Evolutionary conservation across 1,139 yeast species (phyloP).

Genomic region (Eremothecium cymbalariae): DNA sequence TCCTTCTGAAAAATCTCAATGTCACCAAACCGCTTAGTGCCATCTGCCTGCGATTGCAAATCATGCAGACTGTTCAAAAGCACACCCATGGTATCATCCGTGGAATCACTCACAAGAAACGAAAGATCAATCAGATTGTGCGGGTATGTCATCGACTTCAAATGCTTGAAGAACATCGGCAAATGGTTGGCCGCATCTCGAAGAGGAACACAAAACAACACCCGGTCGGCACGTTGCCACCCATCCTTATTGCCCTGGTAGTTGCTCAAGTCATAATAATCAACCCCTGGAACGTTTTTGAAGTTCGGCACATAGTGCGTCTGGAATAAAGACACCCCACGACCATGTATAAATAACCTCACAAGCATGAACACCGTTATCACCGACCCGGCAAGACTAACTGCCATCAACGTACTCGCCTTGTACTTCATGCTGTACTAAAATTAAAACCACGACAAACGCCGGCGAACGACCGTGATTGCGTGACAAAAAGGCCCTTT

Average conservation of each 20-base stretch:
- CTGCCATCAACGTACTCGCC: constrained; percentile 5
- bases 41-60: constrained; percentile 43
- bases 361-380: constrained; percentile 18
- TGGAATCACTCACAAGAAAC: constrained; percentile 56
- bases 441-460: neutral
- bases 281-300: constrained; percentile 33
- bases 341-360: constrained; percentile 13
- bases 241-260: constrained; percentile 47
- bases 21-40: constrained; percentile 38
- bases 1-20: constrained; percentile 61
- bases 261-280: constrained; percentile 46
- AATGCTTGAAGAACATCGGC: constrained; percentile 56
- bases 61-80: constrained; percentile 39
- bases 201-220: constrained; percentile 57
- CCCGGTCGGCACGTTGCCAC: constrained; percentile 50
- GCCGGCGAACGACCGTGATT: too few relatives aligned
- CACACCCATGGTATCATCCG: constrained; percentile 47
- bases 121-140: constrained; percentile 59
- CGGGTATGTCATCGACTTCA: constrained; percentile 54
- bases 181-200: constrained; percentile 64
- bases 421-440: constrained; percentile 2
- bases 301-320: constrained; percentile 25
- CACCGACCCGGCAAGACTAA: constrained; percentile 19
- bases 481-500: too few relatives aligned
- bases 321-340: neutral